Base-by-base conservation (phyloP, 1,284 basidiomycete species). In the Erythrobasidium hasegawianum region DNA sequence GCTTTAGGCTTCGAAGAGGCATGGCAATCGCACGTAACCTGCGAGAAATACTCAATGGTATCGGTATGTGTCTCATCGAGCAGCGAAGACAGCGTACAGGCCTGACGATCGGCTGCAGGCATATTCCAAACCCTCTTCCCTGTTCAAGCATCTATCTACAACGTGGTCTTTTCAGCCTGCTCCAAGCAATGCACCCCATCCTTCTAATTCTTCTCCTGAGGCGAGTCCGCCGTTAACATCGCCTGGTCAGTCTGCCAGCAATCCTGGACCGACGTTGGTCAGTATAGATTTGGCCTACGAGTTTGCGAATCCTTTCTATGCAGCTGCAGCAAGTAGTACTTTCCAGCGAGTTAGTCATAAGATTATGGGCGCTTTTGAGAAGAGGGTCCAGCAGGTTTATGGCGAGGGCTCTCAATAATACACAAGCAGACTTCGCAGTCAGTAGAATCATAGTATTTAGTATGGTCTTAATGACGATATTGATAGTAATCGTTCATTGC, bases 331-430 rank as follows among this genome's bases (percentile, higher is more conserved):
- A 3, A 83, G 86, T 24, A 81, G 86, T 11, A 90, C 96, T 73
- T 90, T 97, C 74, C 87, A 87, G 22, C 85, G 88, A 75, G 87
- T 96, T 10, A 90, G 89, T 9, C 84, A 84, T 69, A 82, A 88
- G 78, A 97, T 96, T 90, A 87, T 97, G 24, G 81, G 87, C 68
- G 93, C 93, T 2, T 98, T 98, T 74, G 90, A 96, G 77, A 81
- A 87, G 71, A 82, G 93, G 38, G 94, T 90, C 76, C 56, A 81
- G 58, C 80, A 83, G 60, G 80, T 69, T 1, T 65, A 69, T 41
- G 58, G 56, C 1, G 20, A 38, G 26, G 56, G 65, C n/a, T n/a
- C n/a, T n/a, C n/a, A n/a, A n/a, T n/a, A n/a, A n/a, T n/a, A n/a
- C n/a, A n/a, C n/a, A n/a, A n/a, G n/a, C n/a, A n/a, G n/a, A n/a